Evolutionary conservation across 371 early-diverging fungal genomes (phyloP).

Genomic region (Entomophthora muscae): DNA sequence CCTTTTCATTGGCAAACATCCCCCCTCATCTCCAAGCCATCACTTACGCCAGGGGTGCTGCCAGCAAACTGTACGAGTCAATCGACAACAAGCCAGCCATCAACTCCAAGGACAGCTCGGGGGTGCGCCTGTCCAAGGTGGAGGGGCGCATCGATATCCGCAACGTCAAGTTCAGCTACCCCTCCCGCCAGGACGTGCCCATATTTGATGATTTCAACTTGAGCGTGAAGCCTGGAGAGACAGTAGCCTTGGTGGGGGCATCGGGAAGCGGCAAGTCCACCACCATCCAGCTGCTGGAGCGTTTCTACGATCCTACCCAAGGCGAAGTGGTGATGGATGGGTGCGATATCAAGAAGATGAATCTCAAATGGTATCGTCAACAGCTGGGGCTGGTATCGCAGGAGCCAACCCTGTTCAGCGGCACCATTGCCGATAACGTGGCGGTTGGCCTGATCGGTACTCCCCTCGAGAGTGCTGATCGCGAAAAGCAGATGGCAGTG

Average conservation of each 20-base stretch:
- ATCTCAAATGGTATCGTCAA: constrained; percentile 49
- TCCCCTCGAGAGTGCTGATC: constrained; percentile 11
- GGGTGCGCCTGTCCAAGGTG: constrained; percentile 25
- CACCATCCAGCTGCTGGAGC: constrained; percentile 65
- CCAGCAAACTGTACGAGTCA: constrained; percentile 40
- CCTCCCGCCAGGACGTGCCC: constrained; percentile 51
- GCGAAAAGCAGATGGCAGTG: constrained; percentile 13
- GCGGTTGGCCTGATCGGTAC: constrained; percentile 31
- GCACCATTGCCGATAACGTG: constrained; percentile 63
- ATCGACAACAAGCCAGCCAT: constrained; percentile 57
- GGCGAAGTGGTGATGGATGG: constrained; percentile 58
- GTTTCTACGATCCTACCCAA: constrained; percentile 63
- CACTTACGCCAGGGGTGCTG: constrained; percentile 39
- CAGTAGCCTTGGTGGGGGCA: constrained; percentile 57
- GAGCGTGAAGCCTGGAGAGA: constrained; percentile 46
- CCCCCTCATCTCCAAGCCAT: constrained; percentile 39
- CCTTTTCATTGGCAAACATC: constrained; percentile 25
- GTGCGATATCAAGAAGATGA: constrained; percentile 35
- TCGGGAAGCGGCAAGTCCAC: constrained; percentile 88
- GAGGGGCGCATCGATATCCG: constrained; percentile 48
- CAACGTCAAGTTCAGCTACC: constrained; percentile 52
- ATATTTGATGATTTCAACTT: constrained; percentile 40
- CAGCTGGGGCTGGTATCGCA: constrained; percentile 74
- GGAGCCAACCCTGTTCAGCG: constrained; percentile 78
- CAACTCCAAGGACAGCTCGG: constrained; percentile 31